Conservation (phyloP, 306 rosid species). For the Cicer chorassanicum region DNA sequence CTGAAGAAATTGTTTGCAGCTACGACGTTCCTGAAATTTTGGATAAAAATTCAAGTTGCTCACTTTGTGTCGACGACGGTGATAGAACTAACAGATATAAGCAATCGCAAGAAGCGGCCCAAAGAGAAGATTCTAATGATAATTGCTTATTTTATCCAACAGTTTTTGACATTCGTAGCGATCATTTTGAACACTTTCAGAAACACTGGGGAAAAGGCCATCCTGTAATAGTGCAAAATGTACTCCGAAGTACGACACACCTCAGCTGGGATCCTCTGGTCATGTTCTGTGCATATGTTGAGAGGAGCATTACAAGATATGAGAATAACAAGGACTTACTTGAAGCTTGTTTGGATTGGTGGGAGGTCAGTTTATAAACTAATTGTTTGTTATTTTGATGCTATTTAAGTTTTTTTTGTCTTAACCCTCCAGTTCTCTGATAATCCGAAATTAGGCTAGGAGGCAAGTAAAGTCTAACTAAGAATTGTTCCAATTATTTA, state of each 20-base stretch:
- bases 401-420: not conserved
- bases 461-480: too few species aligned
- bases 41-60: conserved; percentile 71
- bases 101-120: conserved; percentile 70
- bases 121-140: conserved; percentile 75
- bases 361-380: conserved; percentile 74
- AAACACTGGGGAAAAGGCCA: conserved; percentile 97
- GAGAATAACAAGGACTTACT: conserved; percentile 66
- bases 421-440: too few species aligned
- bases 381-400: conserved; percentile 30
- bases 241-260: conserved; percentile 61
- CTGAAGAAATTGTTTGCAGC: conserved; percentile 98
- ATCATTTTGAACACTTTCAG: conserved; percentile 90
- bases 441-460: too few species aligned
- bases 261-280: conserved; percentile 86
- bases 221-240: conserved; percentile 81
- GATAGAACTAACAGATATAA: conserved; percentile 52
- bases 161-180: conserved; percentile 55
- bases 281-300: conserved; percentile 85
- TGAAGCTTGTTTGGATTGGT: conserved; percentile 92
- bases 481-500: not conserved
- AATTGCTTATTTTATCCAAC: conserved; percentile 77
- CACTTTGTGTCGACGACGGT: conserved; percentile 67
- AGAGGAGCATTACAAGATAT: conserved; percentile 73
- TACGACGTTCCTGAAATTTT: conserved; percentile 90